phyloP scores from a whole-genome alignment of 2,329 filamentous ascomycete species.

The Cordyceps cicadae region DNA sequence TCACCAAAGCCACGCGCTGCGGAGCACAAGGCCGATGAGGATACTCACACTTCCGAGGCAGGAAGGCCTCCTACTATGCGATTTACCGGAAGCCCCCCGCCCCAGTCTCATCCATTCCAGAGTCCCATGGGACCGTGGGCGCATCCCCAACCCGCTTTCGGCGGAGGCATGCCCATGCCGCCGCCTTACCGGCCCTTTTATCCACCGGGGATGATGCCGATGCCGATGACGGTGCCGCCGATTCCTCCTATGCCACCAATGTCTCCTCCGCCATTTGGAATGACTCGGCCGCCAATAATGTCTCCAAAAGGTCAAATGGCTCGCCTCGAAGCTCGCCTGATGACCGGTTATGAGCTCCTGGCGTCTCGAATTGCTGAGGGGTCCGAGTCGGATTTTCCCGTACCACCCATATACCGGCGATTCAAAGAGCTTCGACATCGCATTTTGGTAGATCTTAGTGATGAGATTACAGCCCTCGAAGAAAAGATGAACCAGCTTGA shows the following conservation, averaged over 20 bases:
- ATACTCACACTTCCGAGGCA: not conserved
- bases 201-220: not conserved
- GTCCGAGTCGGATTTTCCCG: conserved; percentile 15
- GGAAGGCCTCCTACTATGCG: not conserved
- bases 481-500: conserved; percentile 67
- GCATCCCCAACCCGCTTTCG: not conserved
- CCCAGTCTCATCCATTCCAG: not conserved
- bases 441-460: conserved; percentile 72
- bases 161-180: not conserved
- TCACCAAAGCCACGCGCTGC: not conserved
- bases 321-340: conserved; percentile 31
- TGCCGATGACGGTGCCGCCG: not conserved
- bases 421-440: conserved; percentile 80
- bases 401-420: conserved; percentile 66
- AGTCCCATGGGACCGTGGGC: not conserved
- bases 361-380: conserved; percentile 41
- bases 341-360: conserved; percentile 55
- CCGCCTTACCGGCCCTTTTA: not conserved
- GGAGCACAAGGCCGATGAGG: not conserved
- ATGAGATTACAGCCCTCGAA: conserved; percentile 75
- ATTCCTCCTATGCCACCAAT: not conserved
- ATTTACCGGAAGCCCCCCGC: not conserved
- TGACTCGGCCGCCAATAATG: not conserved
- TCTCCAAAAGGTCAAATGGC: not conserved
- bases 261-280: conserved; percentile 1